Percentiles rank a stretch among this genome's conserved stretches.
Evolutionary conservation across 2,329 filamentous ascomycete genomes (phyloP).

Genomic region (Diaporthe ilicicola): DNA sequence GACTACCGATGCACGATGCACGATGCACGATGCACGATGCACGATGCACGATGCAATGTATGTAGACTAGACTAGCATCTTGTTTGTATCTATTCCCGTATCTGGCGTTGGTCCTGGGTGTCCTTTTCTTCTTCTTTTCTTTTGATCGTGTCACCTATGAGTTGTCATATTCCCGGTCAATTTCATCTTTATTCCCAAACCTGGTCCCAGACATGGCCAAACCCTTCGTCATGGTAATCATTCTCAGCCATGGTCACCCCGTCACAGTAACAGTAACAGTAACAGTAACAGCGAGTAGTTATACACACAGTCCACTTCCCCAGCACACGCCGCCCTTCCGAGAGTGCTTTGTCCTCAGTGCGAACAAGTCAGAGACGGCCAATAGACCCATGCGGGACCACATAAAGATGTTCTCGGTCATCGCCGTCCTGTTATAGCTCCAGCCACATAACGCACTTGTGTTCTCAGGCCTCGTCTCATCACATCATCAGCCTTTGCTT

Average conservation of each 20-base stretch:
- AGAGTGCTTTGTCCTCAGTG: background rate
- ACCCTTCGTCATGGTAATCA: no score
- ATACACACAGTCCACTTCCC: background rate
- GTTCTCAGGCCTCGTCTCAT: no score
- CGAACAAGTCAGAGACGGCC: background rate
- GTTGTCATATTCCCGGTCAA: background rate
- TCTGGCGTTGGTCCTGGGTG: background rate
- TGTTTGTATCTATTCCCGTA: background rate
- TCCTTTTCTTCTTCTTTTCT: no score
- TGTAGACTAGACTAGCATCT: no score
- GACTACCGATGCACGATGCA: background rate
- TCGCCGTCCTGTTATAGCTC: background rate
- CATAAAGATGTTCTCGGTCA: constrained; percentile 12
- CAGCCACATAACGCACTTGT: background rate
- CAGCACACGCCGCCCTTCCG: background rate
- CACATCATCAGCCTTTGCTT: background rate
- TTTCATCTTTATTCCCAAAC: background rate
- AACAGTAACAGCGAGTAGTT: background rate
- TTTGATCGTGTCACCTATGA: constrained; percentile 10
- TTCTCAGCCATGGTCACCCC: background rate
- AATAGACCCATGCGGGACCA: constrained; percentile 1
- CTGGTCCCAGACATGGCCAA: background rate
- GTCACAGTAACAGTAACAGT: background rate
- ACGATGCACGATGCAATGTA: background rate
- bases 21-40: background rate